These are phyloP conservation scores for Vinca minor DNA, from an alignment of 257 asterid genomes.

Conservation along the genomic window DNA sequence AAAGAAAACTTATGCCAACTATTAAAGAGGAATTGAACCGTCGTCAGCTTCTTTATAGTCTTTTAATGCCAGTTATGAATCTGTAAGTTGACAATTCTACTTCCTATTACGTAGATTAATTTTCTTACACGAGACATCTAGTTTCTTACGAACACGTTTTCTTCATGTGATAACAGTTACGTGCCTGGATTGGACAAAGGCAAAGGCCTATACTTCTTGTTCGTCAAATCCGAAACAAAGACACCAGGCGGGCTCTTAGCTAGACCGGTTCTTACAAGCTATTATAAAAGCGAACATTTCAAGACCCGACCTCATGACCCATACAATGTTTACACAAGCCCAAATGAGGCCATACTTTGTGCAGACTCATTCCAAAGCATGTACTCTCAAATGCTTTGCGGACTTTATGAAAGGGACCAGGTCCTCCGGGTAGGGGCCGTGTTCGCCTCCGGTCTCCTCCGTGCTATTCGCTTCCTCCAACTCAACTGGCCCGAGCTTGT, in stretches of 20 bases:
- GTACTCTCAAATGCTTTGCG: constrained; percentile 96
- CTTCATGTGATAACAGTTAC: constrained; percentile 44
- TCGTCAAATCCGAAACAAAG: constrained; percentile 75
- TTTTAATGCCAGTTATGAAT: constrained; percentile 96
- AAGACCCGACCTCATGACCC: constrained; percentile 91
- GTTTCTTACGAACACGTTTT: constrained; percentile 22
- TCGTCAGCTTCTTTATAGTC: constrained; percentile 94
- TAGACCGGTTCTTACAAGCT: constrained; percentile 92
- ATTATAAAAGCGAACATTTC: constrained; percentile 96
- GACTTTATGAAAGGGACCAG: constrained; percentile 71
- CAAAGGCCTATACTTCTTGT: constrained; percentile 77
- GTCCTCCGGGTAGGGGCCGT: constrained; percentile 96
- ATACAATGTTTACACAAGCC: constrained; percentile 90
- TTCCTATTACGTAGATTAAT: too few relatives aligned
- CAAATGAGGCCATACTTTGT: constrained; percentile 83
- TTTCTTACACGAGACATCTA: too few relatives aligned
- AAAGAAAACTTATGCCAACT: constrained; percentile 92
- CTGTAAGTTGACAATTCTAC: constrained; percentile 37
- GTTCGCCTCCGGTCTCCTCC: constrained; percentile 94
- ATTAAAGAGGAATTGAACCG: constrained; percentile 86
- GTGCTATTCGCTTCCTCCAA: constrained; percentile 92
- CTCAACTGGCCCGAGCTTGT: constrained; percentile 60
- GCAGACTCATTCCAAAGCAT: constrained; percentile 91
- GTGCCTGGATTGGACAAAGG: constrained; percentile 93
- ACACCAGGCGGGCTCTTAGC: constrained; percentile 92